These are phyloP conservation scores for Floccularia luteovirens DNA, from an alignment of 768 basidiomycete species.

Conservation along the genomic window DNA sequence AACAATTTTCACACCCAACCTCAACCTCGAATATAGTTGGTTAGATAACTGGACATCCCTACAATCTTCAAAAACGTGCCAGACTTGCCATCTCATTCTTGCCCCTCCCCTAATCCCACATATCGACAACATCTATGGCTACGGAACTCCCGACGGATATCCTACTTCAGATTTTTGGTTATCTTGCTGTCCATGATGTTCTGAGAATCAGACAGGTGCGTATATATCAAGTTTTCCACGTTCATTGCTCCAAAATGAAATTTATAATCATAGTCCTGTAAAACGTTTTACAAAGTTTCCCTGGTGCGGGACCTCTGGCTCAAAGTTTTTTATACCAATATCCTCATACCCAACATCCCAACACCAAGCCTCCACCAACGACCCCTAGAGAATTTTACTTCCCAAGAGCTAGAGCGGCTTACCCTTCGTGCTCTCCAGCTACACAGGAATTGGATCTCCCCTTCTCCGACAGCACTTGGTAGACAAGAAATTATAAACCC, in stretches of 20 bases:
- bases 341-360: slow-evolving; percentile 37
- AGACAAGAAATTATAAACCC: slow-evolving; percentile 16
- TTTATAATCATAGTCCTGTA: slow-evolving; percentile 35
- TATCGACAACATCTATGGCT: too few relatives aligned
- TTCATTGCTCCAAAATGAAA: neutral
- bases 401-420: slow-evolving; percentile 35
- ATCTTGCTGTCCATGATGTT: slow-evolving; percentile 23
- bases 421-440: slow-evolving; percentile 30
- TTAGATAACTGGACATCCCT: too few relatives aligned
- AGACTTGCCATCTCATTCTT: too few relatives aligned
- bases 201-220: slow-evolving; percentile 40
- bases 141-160: too few relatives aligned
- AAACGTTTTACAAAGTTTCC: slow-evolving; percentile 29
- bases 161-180: too few relatives aligned
- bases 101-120: too few relatives aligned
- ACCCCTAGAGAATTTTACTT: slow-evolving; percentile 24
- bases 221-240: neutral
- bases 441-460: slow-evolving; percentile 42
- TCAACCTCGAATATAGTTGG: too few relatives aligned
- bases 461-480: slow-evolving; percentile 22
- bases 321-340: slow-evolving; percentile 29
- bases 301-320: slow-evolving; percentile 45
- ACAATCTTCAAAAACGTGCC: too few relatives aligned
- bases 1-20: too few relatives aligned
- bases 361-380: slow-evolving; percentile 28